Evolutionary conservation across 164 flowering plant species (phyloP), one percentile per base, ranked within the genome.

Genomic region (Taxillus chinensis): DNA sequence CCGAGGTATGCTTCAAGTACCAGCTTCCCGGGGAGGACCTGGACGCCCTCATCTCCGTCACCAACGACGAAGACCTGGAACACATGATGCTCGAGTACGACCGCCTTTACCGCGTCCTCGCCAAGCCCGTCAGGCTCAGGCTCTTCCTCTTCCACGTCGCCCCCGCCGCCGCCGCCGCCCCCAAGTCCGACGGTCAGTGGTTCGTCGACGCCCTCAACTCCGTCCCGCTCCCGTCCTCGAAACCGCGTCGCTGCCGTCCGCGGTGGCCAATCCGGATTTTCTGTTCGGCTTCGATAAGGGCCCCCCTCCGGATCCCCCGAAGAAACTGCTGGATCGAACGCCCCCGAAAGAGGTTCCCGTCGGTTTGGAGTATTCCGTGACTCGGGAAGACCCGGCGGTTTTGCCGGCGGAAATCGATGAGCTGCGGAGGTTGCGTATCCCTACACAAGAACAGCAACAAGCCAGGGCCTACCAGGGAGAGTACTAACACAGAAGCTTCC

Each of bases 41-140:
- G 27, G 27, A 90, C 61, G 88, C 96, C 0, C 65, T 87, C 66
- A 84, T 87, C 45, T 87, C 96, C 11, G 91, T 89, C 9, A 90
- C 88, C 41, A 84, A 81, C 53, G 90, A 86, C 15, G 96, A 90
- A 57, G 96, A 90, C 69, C 79, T 90, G 46, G 91, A 85, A 52
- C 95, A 90, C 70, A 84, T 90, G 92, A 82, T 87, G 90, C 54
- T 70, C 8, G 96, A 89, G 69, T 87, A 87, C 58, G 93, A 89
- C 63, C 87, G 96, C 10, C 65, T 89, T 38, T 59, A 64, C 39
- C 78, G 83, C 4, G 64, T 71, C 4, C 75, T 90, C 3, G 62
- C 68, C 0, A 84, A 79, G 77, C 95, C 92, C 3, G 88, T 87
- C 0, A 62, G 96, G 59, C 71, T 90, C 17, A 61, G 95, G 57